Base-by-base conservation (phyloP, 768 basidiomycete genomes). In the Lentinus tigrinus region DNA sequence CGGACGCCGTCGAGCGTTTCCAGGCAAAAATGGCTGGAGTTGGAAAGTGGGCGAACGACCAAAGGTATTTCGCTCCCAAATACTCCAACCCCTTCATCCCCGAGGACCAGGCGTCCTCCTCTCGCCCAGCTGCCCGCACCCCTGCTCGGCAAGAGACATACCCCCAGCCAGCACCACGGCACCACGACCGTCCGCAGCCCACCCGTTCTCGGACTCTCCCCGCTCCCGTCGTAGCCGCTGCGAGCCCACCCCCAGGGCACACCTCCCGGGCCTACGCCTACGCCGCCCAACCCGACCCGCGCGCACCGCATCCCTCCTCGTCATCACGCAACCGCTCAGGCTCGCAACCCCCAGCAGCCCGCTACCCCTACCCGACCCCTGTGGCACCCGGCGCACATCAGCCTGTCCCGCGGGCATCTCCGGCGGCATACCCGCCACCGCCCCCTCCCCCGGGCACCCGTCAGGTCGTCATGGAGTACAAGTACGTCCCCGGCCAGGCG, bases 1-100 rank as follows among this genome's bases (percentile, higher is more conserved):
- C 70, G 51, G 71, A 65, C 40, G 71, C 65, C 27, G 64, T 68
- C 59, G 70, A 71, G 57, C 61, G 64, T 40, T 68, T 63, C 68
- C 54, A 69, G 37, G 63, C 61, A 14, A 70, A 56, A 42, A 69
- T 68, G 58, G 56, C 57, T 28, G 61, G 70, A 11, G 67, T 71
- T 40, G 62, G 65, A 36, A 58, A 63, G 61, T 72, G 70, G 70
- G 70, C 69, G 49, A 28, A 38, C 46, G 53, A 61, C 38, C 67
- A 70, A 60, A 44, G 37, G n/a, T 52, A 47, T 26, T 62, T 60
- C 47, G 43, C 60, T 17, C 60, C 59, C 21, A 51, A 59, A 51
- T 67, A 67, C 54, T 13, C 58, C 37, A 64, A 63, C 61, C 68
- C 68, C 38, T 66, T 67, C 63, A 21, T 50, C 43, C 37, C 53